A percentile compares a stretch with the other conserved stretches of the same genome.
Evolutionary conservation across 2,329 filamentous ascomycete species (phyloP).

Genomic region (Trichophyton schoenleinii): DNA sequence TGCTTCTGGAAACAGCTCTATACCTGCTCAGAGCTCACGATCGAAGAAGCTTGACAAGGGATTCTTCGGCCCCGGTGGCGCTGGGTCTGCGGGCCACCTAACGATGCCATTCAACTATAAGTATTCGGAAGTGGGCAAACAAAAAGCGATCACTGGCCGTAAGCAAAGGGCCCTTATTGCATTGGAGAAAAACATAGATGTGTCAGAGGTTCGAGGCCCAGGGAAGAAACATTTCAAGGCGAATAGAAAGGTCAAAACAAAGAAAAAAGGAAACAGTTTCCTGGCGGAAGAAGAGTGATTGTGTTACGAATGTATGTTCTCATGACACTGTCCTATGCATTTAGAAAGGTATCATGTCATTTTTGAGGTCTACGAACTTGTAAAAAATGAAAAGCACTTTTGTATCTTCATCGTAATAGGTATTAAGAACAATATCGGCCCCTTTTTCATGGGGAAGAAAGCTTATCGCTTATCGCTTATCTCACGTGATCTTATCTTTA

Average conservation of each 20-base stretch:
- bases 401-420: neutral
- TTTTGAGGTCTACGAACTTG: neutral
- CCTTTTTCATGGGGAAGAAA: neutral
- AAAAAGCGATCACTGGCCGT: constrained; percentile 64
- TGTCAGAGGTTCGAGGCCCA: constrained; percentile 54
- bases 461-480: constrained; percentile 1
- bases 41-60: constrained; percentile 66
- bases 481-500: constrained; percentile 5
- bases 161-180: constrained; percentile 71
- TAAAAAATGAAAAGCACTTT: neutral
- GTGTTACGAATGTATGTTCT: neutral
- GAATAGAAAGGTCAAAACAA: constrained; percentile 26
- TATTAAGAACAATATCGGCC: neutral
- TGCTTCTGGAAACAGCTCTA: constrained; percentile 8
- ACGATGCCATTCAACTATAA: constrained; percentile 79
- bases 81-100: constrained; percentile 51
- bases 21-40: constrained; percentile 51
- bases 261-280: constrained; percentile 16
- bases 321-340: neutral
- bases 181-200: constrained; percentile 72
- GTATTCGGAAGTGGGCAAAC: constrained; percentile 75
- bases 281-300: constrained; percentile 12
- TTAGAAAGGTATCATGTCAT: neutral
- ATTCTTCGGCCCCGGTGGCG: constrained; percentile 61
- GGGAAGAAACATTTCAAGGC: constrained; percentile 69